Base-by-base conservation (phyloP, 1,139 yeast genomes). In the Protomyces inundatus region DNA sequence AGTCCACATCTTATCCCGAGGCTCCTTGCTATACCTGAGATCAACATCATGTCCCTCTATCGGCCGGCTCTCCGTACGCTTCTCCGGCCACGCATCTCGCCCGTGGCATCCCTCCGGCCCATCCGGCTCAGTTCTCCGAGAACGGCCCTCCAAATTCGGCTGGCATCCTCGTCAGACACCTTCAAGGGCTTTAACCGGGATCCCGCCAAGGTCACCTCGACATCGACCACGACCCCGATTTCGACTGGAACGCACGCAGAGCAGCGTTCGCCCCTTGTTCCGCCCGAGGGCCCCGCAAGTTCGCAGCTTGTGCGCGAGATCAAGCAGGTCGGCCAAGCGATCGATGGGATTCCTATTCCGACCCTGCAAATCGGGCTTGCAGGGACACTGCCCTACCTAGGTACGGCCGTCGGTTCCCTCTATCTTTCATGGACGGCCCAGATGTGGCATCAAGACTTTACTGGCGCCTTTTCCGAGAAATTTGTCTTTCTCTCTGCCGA, bases 331-430 rank as follows among this genome's bases (percentile, higher is more conserved):
- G 61, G 55, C 7, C 45, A 35, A 9, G 40, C 62, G 14, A 32
- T 62, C 9, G 65, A 54, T 6, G 65, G 62, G 12, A 54, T 62
- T 9, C 65, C 65, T n/a, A 55, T 32, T 4, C 58, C 58, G 30
- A 64, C 65, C 30, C 40, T 56, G 58, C 35, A 48, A 10, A 58
- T 57, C 5, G 65, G 65, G 4, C 35, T 62, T 14, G 65, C 65
- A 6, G 65, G 65, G 4, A 56, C 62, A 5, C 33, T 62, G 30
- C 65, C 65, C 23, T 62, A 62, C 37, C 54, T 62, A 33, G 61
- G 53, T 7, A 62, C 65, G 6, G 40, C 62, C 16, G 9, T 57
- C 23, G 58, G 61, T 2, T 50, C 62, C 7, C 40, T 62, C 14
- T 56, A 57, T 34, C 54, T 56, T 3, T 56, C 63, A 12, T 62